Base-by-base conservation (phyloP, 108 stramenopile genomes). In the Nitzschia putrida region DNA sequence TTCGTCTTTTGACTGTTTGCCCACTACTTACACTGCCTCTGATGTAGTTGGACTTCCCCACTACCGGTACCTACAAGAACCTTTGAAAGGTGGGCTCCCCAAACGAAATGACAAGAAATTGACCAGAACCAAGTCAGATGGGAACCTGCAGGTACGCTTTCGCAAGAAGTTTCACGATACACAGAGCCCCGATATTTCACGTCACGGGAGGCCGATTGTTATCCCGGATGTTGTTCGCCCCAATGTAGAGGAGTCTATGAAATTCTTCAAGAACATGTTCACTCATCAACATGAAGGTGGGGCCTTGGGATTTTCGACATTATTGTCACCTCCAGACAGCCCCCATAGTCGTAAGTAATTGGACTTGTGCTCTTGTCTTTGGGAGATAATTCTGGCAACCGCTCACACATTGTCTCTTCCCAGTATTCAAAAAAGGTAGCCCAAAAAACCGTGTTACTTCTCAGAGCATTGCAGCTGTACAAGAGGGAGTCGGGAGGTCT, bases 181-280 rank as follows among this genome's bases (percentile, higher is more conserved):
- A 49, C 47, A 16, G 47, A 49, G 47, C 14, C 47, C 47, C 18
- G 18, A 16, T 3, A 49, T 18, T 49, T 49, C 47, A 18, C n/a
- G 14, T 3, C 47, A 18, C 18, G n/a, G n/a, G 18, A 49, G 47
- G 3, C 43, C 44, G 41, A 64, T 57, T 34, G 41, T 47, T 42
- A 71, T 68, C 41, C 29, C 61, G 66, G 56, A 59, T 24, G 39
- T 47, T 44, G 73, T 78, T n/a, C 66, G 83, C 21, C 78, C 78
- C 45, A 76, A 72, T 22, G 57, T 74, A 64, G 68, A 83, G 44
- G 83, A 83, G 54, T 83, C 83, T 3, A 83, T 83, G 83, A 71
- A 75, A 8, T 79, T 83, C 58, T 57, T 83, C 8, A 63, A 68
- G 24, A 83, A 83, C 34, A 60, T 83, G 11, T 83, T 76, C 56